Evolutionary conservation across 108 stramenopile genomes (phyloP), one percentile per base, ranked within the genome.

Genomic region (Chaetoceros muelleri): DNA sequence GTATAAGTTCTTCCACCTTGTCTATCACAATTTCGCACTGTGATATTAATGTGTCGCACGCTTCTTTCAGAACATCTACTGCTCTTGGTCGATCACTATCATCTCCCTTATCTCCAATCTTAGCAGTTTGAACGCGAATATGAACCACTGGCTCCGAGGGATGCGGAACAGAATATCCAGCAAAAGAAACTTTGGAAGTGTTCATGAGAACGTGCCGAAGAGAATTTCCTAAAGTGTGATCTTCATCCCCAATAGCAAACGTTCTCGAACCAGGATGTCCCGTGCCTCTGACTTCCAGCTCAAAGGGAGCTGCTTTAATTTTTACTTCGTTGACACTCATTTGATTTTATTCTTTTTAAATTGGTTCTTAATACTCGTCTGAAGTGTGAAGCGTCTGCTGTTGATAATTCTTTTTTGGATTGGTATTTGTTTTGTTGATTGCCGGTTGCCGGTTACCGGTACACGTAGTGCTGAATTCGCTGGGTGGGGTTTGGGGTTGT

Each of bases 161-260:
- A 76, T 97, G 96, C 2, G 96, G 96, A 23, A 97, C 95, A 20
- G 87, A 87, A 62, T 97, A 97, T 49, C 96, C 96, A 24, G 90
- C 86, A 65, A 97, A 97, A 10, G 79, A 81, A 10, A 93, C 87
- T 53, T 92, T 76, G 22, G 57, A 60, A 52, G 53, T 78, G 52
- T 71, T 63, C 55, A 90, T 82, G 44, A 90, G 60, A 7, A 95
- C 82, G 65, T 97, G 94, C 25, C 96, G 83, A 30, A 95, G 52
- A 8, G 91, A 73, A 60, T 97, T 97, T 46, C 94, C 94, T n/a
- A 97, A 58, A 3, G 96, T 97, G 70, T 97, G 96, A 68, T 95
- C 95, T 75, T 96, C 94, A 52, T 95, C 85, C 18, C 90, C 89
- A 52, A 94, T 73, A 25, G 74, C 79, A 56, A 93, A 90, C 0